A percentile compares a stretch with the other conserved stretches of the same genome.
Evolutionary conservation across 176 grass and related monocot genomes (phyloP).

Genomic region (Avena insularis): DNA sequence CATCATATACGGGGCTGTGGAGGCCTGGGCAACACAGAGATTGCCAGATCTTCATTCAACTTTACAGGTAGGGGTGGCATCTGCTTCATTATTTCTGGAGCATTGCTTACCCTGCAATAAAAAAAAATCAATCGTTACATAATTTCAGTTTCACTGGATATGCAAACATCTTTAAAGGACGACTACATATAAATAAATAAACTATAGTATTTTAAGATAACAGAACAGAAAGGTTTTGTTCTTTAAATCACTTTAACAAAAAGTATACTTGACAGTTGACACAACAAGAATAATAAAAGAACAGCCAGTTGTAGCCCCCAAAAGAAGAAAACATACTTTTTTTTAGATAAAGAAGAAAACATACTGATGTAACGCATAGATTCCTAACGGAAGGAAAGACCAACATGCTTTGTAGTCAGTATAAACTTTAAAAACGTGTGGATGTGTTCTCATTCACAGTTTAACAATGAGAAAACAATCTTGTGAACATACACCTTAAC

Average conservation of each 20-base stretch:
- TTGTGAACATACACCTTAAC: not conserved
- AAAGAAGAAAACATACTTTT: not conserved
- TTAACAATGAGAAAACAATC: not conserved
- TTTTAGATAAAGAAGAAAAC: not conserved
- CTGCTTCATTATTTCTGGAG: conserved; percentile 90
- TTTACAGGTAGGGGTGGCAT: conserved; percentile 88
- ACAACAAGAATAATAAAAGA: not conserved
- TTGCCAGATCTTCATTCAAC: conserved; percentile 83
- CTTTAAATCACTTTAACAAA: not conserved
- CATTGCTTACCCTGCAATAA: conserved; percentile 70
- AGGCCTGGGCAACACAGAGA: conserved; percentile 63
- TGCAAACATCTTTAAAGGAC: not conserved
- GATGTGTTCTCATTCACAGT: not conserved
- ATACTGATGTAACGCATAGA: conserved; percentile 1
- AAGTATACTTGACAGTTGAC: not conserved
- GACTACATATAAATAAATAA: conserved; percentile 23
- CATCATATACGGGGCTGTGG: conserved; percentile 19
- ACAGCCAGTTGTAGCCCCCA: not conserved
- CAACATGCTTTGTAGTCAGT: not conserved
- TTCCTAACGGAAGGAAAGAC: not conserved
- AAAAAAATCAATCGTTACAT: not conserved
- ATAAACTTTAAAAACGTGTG: not conserved
- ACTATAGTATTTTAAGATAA: not conserved
- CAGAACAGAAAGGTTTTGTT: not conserved
- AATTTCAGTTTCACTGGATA: conserved; percentile 2